phyloP scores from a whole-genome alignment of 805 yeast species.

The Zygosaccharomyces bisporus region DNA sequence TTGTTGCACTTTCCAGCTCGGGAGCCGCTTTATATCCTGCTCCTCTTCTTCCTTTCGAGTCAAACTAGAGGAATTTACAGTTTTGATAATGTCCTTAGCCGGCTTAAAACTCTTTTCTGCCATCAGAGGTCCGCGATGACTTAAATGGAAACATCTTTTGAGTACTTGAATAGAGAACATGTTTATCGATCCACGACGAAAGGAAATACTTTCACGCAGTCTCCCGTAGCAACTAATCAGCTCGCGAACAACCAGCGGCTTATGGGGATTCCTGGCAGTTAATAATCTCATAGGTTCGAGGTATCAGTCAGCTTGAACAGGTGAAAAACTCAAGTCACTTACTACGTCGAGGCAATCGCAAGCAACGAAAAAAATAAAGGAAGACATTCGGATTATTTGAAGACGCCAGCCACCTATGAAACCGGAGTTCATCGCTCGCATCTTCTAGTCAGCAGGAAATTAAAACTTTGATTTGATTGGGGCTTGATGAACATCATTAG shows the following conservation, averaged over 20 bases:
- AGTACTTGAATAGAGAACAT: background rate
- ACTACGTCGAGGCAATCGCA: background rate
- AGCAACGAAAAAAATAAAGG: slow-evolving; percentile 5
- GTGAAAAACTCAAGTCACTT: background rate
- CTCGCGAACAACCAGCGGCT: background rate
- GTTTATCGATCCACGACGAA: background rate
- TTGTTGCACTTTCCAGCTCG: slow-evolving; percentile 70
- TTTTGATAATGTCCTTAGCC: slow-evolving; percentile 21
- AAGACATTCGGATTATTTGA: background rate
- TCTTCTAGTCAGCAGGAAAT: background rate
- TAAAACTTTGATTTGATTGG: background rate
- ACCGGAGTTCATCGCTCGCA: background rate
- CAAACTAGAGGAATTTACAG: slow-evolving; percentile 19
- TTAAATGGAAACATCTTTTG: slow-evolving; percentile 11
- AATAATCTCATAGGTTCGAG: background rate
- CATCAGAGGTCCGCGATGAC: slow-evolving; percentile 5
- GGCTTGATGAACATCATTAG: slow-evolving; percentile 64
- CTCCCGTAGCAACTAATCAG: background rate
- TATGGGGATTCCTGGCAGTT: background rate
- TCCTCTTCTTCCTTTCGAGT: slow-evolving; percentile 11
- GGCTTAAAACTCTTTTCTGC: slow-evolving; percentile 12
- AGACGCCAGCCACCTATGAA: background rate
- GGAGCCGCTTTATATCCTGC: slow-evolving; percentile 34
- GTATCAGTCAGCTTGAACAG: background rate
- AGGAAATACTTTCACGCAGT: background rate